Base-by-base conservation (phyloP, 2,329 filamentous ascomycete species). In the Pseudocercospora vitis region DNA sequence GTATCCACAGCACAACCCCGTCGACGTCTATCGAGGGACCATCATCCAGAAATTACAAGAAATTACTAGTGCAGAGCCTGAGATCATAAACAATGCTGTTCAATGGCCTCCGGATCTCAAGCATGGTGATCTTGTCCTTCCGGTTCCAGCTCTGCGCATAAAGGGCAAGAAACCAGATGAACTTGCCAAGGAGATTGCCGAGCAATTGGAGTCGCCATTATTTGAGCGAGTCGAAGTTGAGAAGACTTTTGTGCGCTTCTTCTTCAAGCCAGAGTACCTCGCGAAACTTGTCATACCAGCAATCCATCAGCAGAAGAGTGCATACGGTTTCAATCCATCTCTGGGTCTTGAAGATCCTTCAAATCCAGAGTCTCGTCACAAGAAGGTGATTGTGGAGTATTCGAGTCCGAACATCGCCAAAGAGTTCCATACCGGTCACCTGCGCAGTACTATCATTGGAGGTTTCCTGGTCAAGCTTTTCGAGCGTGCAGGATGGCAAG, bases 381-480 rank as follows among this genome's bases (percentile, higher is more conserved):
- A 89, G 77, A 81, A 79, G 64, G 78, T 86, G 39, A 81, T 94
- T 48, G 81, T 94, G 64, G 89, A 94, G 67, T 94, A 92, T 72
- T 90, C 86, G 6, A 91, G 87, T 6, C 89, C 89, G 47, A 94
- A 94, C 70, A 91, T 94, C 55, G 89, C 89, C 40, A 92, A 92
- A 73, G 88, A 86, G 18, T 90, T 91, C 72, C 84, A 88, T 66
- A 85, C 85, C 18, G 85, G 84, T 4, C 87, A 91, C 73, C 75
- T 91, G 62, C 79, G 87, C 63, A 88, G 85, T 65, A 91, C 87
- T 47, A 88, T 91, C 59, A 87, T 90, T 52, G 87, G 87, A 37
- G 85, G 84, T 24, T 89, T 88, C 69, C 72, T 90, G 16, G 76
- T 84, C 18, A 89, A 89, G 63, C 68, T 89, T 2, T 87, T 89